Evolutionary conservation across 192 early-diverging fungal species (phyloP).

Genomic region (Phycomyces blakesleeanus): DNA sequence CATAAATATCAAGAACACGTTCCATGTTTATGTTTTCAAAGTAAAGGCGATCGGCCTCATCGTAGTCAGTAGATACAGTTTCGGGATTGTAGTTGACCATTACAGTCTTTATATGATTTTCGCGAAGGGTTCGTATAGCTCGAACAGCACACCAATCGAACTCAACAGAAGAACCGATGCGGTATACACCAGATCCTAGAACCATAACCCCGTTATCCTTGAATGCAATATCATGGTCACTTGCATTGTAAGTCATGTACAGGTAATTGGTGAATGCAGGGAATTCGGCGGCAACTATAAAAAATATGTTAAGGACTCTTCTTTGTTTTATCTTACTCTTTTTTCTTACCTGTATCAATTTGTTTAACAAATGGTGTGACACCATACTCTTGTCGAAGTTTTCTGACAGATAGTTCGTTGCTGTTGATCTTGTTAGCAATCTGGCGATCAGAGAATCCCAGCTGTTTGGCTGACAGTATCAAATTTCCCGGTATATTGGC

Average conservation of each 20-base stretch:
- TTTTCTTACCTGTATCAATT: slow-evolving; percentile 80
- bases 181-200: slow-evolving; percentile 95
- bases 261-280: slow-evolving; percentile 97
- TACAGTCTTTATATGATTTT: slow-evolving; percentile 84
- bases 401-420: slow-evolving; percentile 87
- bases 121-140: slow-evolving; percentile 90
- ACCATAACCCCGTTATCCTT: slow-evolving; percentile 96
- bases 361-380: slow-evolving; percentile 96
- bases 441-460: slow-evolving; percentile 95
- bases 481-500: slow-evolving; percentile 53
- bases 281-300: slow-evolving; percentile 92
- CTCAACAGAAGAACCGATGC: slow-evolving; percentile 97
- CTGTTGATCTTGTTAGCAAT: slow-evolving; percentile 66
- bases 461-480: slow-evolving; percentile 81
- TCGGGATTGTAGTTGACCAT: slow-evolving; percentile 99
- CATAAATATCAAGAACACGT: slow-evolving; percentile 95
- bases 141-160: slow-evolving; percentile 99
- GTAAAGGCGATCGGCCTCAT: slow-evolving; percentile 96
- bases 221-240: slow-evolving; percentile 88
- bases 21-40: slow-evolving; percentile 95
- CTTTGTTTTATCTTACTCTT: not conserved
- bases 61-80: slow-evolving; percentile 99
- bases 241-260: slow-evolving; percentile 96
- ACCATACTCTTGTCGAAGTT: slow-evolving; percentile 70
- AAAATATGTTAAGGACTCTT: not conserved